Base-by-base conservation (phyloP, 2,329 filamentous ascomycete species). In the Penicillium sp. region DNA sequence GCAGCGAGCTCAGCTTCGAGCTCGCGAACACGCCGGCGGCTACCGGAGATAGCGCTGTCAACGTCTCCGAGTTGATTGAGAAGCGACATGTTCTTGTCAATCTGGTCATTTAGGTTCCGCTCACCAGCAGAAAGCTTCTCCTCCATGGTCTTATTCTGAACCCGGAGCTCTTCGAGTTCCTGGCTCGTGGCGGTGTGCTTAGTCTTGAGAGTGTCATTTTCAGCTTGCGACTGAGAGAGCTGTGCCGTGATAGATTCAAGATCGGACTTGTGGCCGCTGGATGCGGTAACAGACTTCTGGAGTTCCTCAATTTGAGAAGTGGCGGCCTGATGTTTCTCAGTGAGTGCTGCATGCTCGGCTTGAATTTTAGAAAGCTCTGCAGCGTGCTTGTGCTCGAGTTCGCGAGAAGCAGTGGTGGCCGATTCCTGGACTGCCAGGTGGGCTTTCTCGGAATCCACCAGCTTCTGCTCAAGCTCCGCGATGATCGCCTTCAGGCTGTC, bases 261-360 rank as follows among this genome's bases (percentile, higher is more conserved):
- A 45, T 90, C 83, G 70, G 86, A 85, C 76, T 86, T 85, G 56
- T 82, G 77, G 55, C 78, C 83, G 82, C 95, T 94, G 59, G 91
- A 90, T 60, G 92, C 87, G 24, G 88, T 88, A 56, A 95, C 79
- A 29, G 91, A 90, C 65, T 89, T 82, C 53, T 92, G 91, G 71
- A 96, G 94, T 26, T 92, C 89, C 51, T 95, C 90, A 44, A 95
- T 79, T 54, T 87, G 86, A 65, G 73, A 55, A 67, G 64, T 52
- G 58, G 74, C 49, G n/a, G 65, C 61, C 51, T 70, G 59, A 51
- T 67, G 65, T 29, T 72, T 70, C 56, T 68, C 51, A 43, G 81
- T 79, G 51, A 82, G 76, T 36, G 79, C 71, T 47, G 71, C 72
- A 42, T 77, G 76, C 48, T 80, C 77, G 31, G 68, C 57, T 36